Evolutionary conservation across 768 basidiomycete genomes (phyloP), one percentile per base, ranked within the genome.

Genomic region (Russula earlei): DNA sequence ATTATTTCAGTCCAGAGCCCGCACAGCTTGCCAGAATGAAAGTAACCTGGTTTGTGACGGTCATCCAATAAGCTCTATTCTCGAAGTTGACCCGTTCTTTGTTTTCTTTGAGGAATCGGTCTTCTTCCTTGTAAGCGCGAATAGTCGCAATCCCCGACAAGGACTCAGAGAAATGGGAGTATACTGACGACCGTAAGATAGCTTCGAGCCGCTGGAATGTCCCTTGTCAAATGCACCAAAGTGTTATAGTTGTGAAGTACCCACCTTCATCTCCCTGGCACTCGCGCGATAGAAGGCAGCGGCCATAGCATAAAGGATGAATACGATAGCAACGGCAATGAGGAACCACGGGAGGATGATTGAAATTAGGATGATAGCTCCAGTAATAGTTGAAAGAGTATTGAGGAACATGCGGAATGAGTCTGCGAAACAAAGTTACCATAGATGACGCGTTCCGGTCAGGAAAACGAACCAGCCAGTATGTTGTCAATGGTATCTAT

Each of bases 91-190:
- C 76, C 17, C 81, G 75, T n/a, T 76, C 73, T 59, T 82, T 74
- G 63, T 94, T 98, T 55, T 91, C 87, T 7, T 69, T 67, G 43
- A 77, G 70, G 75, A 96, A 98, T 14, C 92, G 78, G 3, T 82
- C 74, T 3, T 77, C 67, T 66, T 90, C 93, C 11, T 85, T 84
- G 58, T 95, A 96, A 0, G 91, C 91, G 27, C 91, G 82, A 49
- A 95, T 92, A 8, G 91, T 93, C 0, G 87, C 78, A 37, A 95
- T 69, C 17, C 94, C 94, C 11, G 85, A 84, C 11, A 96, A 74
- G 27, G 86, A 88, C 71, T 96, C 93, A 3, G 90, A 89, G 70
- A 96, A 96, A 66, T 94, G 91, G 0, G 91, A 84, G 67, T 96
- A 96, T 17, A 97, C 70, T 0, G 85, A 84, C 0, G 88, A 87